These are phyloP conservation scores for Casaregolazyma lundiana DNA, from an alignment of 1,139 yeast genomes.

Conservation along the genomic window DNA sequence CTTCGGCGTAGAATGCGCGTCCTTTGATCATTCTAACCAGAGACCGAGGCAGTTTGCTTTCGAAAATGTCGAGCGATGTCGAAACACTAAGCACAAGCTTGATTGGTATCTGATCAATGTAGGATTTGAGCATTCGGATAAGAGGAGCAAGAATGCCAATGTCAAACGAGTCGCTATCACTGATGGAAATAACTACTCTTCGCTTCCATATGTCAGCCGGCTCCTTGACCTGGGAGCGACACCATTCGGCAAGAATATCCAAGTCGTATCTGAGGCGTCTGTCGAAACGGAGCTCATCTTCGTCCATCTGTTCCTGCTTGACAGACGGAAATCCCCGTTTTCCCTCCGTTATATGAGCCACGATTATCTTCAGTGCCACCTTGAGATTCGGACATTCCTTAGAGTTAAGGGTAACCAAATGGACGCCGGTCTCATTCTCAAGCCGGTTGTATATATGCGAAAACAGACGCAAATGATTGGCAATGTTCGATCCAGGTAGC, in stretches of 20 bases:
- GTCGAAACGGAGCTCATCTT: slow-evolving; percentile 26
- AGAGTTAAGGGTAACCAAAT: slow-evolving; percentile 29
- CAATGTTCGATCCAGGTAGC: slow-evolving; percentile 35
- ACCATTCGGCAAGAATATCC: slow-evolving; percentile 50
- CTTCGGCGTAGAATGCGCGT: slow-evolving; percentile 24
- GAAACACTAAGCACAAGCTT: slow-evolving; percentile 53
- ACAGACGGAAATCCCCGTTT: slow-evolving; percentile 13
- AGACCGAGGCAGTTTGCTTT: slow-evolving; percentile 39
- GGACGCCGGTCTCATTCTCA: slow-evolving; percentile 15
- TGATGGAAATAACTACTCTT: slow-evolving; percentile 47
- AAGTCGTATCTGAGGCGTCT: slow-evolving; percentile 48
- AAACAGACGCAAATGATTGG: slow-evolving; percentile 32
- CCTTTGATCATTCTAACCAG: slow-evolving; percentile 26
- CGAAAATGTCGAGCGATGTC: slow-evolving; percentile 43
- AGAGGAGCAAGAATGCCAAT: slow-evolving; percentile 48
- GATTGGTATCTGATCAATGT: slow-evolving; percentile 37
- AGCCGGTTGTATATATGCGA: slow-evolving; percentile 23
- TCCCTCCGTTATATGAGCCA: slow-evolving; percentile 30
- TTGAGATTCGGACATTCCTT: slow-evolving; percentile 35
- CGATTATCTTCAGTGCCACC: slow-evolving; percentile 36
- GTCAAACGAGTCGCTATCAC: slow-evolving; percentile 60
- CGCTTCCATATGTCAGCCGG: slow-evolving; percentile 18
- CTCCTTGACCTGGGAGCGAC: slow-evolving; percentile 21
- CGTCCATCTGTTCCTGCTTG: slow-evolving; percentile 18
- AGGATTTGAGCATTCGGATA: slow-evolving; percentile 43